Base-by-base conservation (phyloP, 148 eudicot genomes). In the Rhododendron williamsianum region DNA sequence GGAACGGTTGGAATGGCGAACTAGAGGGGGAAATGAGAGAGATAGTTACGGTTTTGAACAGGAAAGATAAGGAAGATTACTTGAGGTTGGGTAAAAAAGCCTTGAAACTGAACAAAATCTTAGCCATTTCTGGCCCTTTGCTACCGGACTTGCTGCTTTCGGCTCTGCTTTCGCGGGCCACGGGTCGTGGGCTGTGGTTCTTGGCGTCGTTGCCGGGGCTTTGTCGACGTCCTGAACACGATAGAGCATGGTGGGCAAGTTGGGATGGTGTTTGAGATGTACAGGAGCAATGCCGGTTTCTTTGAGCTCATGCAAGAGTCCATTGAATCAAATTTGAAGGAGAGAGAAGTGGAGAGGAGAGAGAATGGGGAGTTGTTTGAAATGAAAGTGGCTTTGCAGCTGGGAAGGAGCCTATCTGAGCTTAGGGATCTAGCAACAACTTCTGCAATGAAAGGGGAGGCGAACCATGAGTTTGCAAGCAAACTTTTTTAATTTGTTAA, bases 241-340 rank as follows among this genome's bases (percentile, higher is more conserved):
- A 2, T 80, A 0, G 65, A 85, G 77, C 87, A 85, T 4, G 93
- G 94, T 45, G 90, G 92, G 4, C 94, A 92, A 88, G 94, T 92
- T 36, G 94, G 93, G 77, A 91, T 92, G 92, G 91, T 92, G 80
- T 80, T 87, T 78, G 94, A 92, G 90, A 90, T 92, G 93, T 92
- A 92, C 48, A 88, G 92, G 78, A 89, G 91, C 72, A 90, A 89
- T 82, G 93, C 88, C 6, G 93, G 93, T 6, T 91, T 87, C 36
- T 92, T 90, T 36, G 78, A 78, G 69, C 83, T 81, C 4, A 25
- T 92, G 83, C 88, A 87, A 78, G 92, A 91, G 82, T 81, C 13
- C 13, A 81, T 88, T 15, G 89, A 90, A 71, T 60, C 80, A 0
- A 86, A 81, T 36, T 77, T 89, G 76, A 87, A 91, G 82, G 90